These are phyloP conservation scores for Colletotrichum viniferum DNA, from an alignment of 2,329 filamentous ascomycete species.

Conservation along the genomic window DNA sequence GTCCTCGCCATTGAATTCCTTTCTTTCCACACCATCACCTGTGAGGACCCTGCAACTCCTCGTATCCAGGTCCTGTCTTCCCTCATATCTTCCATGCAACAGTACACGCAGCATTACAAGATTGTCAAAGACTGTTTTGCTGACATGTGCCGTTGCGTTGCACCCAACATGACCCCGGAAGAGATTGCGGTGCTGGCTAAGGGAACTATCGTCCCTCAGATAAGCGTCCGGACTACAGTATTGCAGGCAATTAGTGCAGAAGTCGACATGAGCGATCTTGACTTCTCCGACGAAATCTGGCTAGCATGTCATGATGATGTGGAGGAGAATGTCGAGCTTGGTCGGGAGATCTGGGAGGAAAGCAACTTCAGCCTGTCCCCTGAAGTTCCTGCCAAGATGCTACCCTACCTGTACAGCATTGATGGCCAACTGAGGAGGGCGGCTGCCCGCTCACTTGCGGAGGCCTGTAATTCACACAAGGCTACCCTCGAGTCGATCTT, in stretches of 20 bases:
- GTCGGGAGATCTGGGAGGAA: constrained; percentile 92
- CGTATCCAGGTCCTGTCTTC: constrained; percentile 73
- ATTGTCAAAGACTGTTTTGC: constrained; percentile 90
- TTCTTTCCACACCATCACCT: constrained; percentile 84
- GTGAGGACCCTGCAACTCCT: constrained; percentile 75
- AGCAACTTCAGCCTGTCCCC: constrained; percentile 76
- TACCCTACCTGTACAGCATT: constrained; percentile 79
- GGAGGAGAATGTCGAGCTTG: constrained; percentile 83
- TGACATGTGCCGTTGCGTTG: constrained; percentile 83
- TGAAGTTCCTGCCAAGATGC: constrained; percentile 68
- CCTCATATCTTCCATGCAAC: constrained; percentile 83
- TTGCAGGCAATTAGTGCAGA: constrained; percentile 91
- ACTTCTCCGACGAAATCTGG: constrained; percentile 91
- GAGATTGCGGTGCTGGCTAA: constrained; percentile 80
- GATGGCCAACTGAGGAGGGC: constrained; percentile 85
- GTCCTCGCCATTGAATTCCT: constrained; percentile 88
- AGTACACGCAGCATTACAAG: constrained; percentile 92
- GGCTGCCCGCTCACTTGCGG: constrained; percentile 80
- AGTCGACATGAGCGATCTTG: constrained; percentile 86
- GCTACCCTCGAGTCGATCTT: constrained; percentile 67
- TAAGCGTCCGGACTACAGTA: constrained; percentile 80
- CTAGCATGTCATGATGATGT: constrained; percentile 90
- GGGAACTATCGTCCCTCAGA: constrained; percentile 79
- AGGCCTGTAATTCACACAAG: constrained; percentile 68
- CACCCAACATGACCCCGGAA: constrained; percentile 74